Base-by-base conservation (phyloP, 257 asterid species). In the Jacaranda copaia region DNA sequence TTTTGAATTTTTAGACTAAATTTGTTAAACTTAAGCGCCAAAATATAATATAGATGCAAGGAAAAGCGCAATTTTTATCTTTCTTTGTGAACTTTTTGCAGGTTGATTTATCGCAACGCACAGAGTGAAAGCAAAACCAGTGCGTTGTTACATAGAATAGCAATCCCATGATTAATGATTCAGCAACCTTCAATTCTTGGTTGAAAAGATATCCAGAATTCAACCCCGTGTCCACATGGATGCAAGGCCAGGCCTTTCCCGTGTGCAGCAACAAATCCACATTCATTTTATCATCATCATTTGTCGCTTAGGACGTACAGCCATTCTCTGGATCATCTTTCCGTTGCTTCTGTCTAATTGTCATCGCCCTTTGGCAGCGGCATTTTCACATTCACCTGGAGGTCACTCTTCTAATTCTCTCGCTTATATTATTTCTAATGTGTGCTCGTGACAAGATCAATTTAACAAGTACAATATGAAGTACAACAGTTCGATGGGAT, bases 381-480 rank as follows among this genome's bases (percentile, higher is more conserved):
- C 76, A 73, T 76, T 79, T 80, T 74, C 19, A 53, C 83, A 73
- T 67, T 6, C 75, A 75, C 10, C 49, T 83, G 75, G 61, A 69
- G 79, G 25, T 65, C 82, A 65, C 46, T 20, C 8, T 56, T 76
- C 38, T 39, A 25, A 16, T 56, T 8, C 63, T 2, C 32, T 25
- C 1, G 32, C 32, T 25, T 25, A 5, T 8, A 16, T 51, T 5
- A 39, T 16, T 48, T 16, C 46, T 63, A 13, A 5, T 66, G 55
- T 10, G 13, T 71, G 40, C 25, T 58, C 72, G 60, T 25, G 51
- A 4, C 20, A 42, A 4, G 5, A 43, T 77, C 53, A 32, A n/a
- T 49, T 78, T n/a, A 64, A 38, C 4, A 19, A 64, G 36, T 45
- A n/a, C 49, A 70, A 55, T 72, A 42, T 72, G 64, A 64, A 5